Conservation (phyloP, 2,329 filamentous ascomycete species). For the Ophiosphaerella korrae region DNA sequence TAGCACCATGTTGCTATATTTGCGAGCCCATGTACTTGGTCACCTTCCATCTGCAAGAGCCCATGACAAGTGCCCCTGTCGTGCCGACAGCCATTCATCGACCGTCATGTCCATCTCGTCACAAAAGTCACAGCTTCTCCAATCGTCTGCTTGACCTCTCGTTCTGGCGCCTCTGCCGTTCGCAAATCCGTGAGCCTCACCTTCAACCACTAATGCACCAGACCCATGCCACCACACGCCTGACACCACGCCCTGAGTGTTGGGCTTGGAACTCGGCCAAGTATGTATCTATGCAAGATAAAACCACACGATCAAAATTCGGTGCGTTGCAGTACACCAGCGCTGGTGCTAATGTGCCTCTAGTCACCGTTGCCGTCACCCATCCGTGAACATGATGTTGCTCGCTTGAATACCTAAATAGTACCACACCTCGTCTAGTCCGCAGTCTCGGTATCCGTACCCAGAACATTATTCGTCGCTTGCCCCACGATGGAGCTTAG, state of each 20-base stretch:
- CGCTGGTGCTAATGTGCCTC: constrained; percentile 5
- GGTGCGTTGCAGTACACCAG: not conserved
- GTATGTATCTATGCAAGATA: constrained; percentile 7
- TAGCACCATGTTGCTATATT: constrained; percentile 20
- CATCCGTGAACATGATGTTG: not conserved
- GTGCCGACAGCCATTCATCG: not conserved
- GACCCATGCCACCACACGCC: constrained; percentile 12
- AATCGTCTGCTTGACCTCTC: not conserved
- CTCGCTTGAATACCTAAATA: not conserved
- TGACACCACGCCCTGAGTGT: constrained; percentile 9
- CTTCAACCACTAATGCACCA: constrained; percentile 18
- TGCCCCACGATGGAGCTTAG: not conserved
- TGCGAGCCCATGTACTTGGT: constrained; percentile 19
- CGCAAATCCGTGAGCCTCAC: constrained; percentile 15
- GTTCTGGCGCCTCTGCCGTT: constrained; percentile 1
- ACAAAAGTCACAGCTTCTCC: not conserved
- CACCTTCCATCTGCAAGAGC: not conserved
- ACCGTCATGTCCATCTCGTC: not conserved
- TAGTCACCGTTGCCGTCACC: constrained; percentile 20
- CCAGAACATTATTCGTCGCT: not conserved
- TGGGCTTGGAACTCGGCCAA: constrained; percentile 1
- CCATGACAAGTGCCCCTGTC: not conserved
- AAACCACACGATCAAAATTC: not conserved
- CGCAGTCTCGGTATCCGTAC: not conserved
- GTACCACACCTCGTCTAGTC: not conserved